A percentile compares a stretch with the other conserved stretches of the same genome.
These are phyloP conservation scores for Boletus subcaerulescens DNA, from an alignment of 768 basidiomycete species.

Conservation along the genomic window DNA sequence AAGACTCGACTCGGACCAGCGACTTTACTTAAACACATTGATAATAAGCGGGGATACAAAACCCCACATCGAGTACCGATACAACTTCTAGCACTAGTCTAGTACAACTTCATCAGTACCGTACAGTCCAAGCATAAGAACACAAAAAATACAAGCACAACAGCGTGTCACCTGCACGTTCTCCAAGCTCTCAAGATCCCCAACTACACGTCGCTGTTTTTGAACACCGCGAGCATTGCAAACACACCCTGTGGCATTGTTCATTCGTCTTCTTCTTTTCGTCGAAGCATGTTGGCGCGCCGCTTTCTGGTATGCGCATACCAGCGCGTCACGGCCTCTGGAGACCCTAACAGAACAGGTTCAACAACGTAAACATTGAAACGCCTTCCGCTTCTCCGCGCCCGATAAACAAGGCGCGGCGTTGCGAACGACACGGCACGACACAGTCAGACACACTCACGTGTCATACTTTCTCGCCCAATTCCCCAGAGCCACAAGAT, in stretches of 20 bases:
- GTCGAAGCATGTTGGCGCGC: not conserved
- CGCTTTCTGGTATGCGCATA: not conserved
- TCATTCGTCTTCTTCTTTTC: not conserved
- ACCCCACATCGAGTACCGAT: not conserved
- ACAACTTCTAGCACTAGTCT: not conserved
- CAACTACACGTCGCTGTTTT: too few relatives aligned
- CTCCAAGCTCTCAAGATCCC: too few relatives aligned
- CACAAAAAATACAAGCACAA: not conserved
- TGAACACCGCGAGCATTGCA: too few relatives aligned
- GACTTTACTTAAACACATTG: too few relatives aligned
- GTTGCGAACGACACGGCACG: too few relatives aligned
- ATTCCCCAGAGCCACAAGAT: slow-evolving; percentile 18
- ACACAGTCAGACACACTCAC: not conserved
- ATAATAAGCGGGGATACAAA: not conserved
- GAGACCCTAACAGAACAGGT: not conserved
- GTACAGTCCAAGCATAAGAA: not conserved
- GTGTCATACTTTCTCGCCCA: not conserved
- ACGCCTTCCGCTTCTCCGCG: too few relatives aligned
- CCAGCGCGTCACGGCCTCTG: not conserved
- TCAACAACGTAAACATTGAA: too few relatives aligned
- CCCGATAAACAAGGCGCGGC: too few relatives aligned
- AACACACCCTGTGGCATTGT: too few relatives aligned
- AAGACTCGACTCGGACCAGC: too few relatives aligned
- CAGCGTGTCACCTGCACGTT: not conserved
- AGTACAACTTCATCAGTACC: not conserved